Conservation (phyloP, 139 green algal species). For the Micromonas commoda region DNA sequence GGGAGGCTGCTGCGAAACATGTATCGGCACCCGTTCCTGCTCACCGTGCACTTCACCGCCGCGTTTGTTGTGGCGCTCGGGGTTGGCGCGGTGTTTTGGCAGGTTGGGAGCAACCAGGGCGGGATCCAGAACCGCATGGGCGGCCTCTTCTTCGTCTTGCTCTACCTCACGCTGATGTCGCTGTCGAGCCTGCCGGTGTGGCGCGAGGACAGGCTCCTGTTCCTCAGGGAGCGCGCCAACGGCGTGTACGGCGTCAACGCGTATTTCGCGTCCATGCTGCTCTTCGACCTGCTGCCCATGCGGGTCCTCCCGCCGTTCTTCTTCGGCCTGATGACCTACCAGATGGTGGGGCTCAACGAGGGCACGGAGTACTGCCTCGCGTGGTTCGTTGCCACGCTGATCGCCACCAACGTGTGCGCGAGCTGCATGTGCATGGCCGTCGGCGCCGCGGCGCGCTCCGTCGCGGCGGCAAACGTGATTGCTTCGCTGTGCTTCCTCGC, state of each 20-base stretch:
- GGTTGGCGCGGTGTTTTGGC: slow-evolving; percentile 43
- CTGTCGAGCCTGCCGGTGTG: slow-evolving; percentile 65
- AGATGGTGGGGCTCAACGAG: slow-evolving; percentile 54
- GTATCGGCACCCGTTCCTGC: slow-evolving; percentile 52
- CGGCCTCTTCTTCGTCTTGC: slow-evolving; percentile 63
- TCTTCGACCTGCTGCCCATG: slow-evolving; percentile 65
- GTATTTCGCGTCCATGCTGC: slow-evolving; percentile 55
- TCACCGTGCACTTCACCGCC: slow-evolving; percentile 33
- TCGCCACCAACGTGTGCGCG: slow-evolving; percentile 41
- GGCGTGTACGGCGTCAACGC: slow-evolving; percentile 54
- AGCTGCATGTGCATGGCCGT: slow-evolving; percentile 31
- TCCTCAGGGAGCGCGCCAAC: slow-evolving; percentile 57
- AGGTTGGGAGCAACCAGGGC: slow-evolving; percentile 40
- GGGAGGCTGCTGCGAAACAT: slow-evolving; percentile 33
- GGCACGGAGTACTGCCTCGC: slow-evolving; percentile 28
- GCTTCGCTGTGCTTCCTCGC: slow-evolving; percentile 12
- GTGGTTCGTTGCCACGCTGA: slow-evolving; percentile 39
- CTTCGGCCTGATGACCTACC: slow-evolving; percentile 50
- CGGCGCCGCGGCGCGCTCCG: slow-evolving; percentile 33
- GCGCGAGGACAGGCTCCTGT: slow-evolving; percentile 58
- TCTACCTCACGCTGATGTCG: slow-evolving; percentile 62
- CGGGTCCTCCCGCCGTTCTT: slow-evolving; percentile 56
- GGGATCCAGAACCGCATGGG: slow-evolving; percentile 41
- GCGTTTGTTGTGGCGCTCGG: slow-evolving; percentile 19
- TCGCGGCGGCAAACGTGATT: slow-evolving; percentile 38